Evolutionary conservation across 2,329 filamentous ascomycete genomes (phyloP).

Genomic region (Trichoderma asperellum): DNA sequence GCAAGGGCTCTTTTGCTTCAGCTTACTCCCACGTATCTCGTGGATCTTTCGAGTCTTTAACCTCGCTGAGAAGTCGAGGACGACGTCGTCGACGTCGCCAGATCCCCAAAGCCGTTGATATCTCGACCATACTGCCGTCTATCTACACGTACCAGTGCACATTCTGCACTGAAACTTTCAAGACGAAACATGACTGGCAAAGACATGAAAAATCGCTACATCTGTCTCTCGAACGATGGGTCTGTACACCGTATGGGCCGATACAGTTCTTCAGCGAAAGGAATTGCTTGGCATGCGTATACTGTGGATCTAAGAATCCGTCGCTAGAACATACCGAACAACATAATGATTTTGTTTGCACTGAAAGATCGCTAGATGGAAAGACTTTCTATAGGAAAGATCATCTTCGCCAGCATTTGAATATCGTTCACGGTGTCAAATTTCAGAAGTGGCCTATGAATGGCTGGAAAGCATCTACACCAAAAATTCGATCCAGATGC

Average conservation of each 20-base stretch:
- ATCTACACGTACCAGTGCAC: slow-evolving; percentile 46
- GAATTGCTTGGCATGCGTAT: slow-evolving; percentile 44
- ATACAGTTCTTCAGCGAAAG: slow-evolving; percentile 38
- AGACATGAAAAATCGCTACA: slow-evolving; percentile 56
- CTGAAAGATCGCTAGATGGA: slow-evolving; percentile 51
- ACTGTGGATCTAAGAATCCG: slow-evolving; percentile 43
- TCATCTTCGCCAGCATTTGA: slow-evolving; percentile 49
- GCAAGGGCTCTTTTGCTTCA: background rate
- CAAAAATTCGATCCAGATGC: slow-evolving; percentile 45
- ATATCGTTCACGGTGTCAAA: slow-evolving; percentile 48
- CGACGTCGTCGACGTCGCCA: slow-evolving; percentile 19
- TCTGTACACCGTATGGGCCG: slow-evolving; percentile 46
- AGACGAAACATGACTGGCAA: slow-evolving; percentile 51
- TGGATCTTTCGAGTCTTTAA: background rate
- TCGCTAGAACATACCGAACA: slow-evolving; percentile 39
- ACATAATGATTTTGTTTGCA: slow-evolving; percentile 51
- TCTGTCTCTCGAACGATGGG: slow-evolving; percentile 53
- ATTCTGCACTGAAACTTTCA: slow-evolving; percentile 52
- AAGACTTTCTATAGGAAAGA: slow-evolving; percentile 51
- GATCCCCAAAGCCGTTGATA: background rate
- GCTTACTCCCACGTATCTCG: slow-evolving; percentile 6
- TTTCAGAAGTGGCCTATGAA: slow-evolving; percentile 50
- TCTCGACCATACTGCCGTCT: background rate
- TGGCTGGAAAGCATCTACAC: slow-evolving; percentile 43
- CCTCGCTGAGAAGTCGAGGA: slow-evolving; percentile 3